phyloP scores from a whole-genome alignment of 2,329 filamentous ascomycete species.

The Alternaria tenuissima region DNA sequence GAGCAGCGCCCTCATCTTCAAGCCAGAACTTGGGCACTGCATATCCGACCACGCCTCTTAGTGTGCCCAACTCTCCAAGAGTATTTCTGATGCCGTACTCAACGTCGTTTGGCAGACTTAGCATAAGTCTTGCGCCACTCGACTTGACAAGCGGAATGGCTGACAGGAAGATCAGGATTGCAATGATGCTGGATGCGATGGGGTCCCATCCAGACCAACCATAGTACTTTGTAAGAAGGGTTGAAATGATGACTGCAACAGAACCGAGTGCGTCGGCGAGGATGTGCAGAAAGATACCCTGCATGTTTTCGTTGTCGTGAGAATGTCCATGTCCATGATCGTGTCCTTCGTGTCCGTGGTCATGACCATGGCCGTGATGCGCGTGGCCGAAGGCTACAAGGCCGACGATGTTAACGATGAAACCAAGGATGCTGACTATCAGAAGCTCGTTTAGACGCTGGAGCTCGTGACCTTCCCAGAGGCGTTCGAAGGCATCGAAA shows the following conservation, averaged over 20 bases:
- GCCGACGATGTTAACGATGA: conserved; percentile 90
- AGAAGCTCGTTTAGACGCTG: conserved; percentile 86
- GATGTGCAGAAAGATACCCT: conserved; percentile 95
- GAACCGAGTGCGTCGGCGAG: conserved; percentile 94
- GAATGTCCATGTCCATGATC: conserved; percentile 48
- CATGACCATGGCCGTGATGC: conserved; percentile 63
- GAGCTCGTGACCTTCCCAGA: conserved; percentile 84
- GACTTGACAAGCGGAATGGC: conserved; percentile 87
- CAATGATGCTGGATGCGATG: conserved; percentile 91
- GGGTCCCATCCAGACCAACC: conserved; percentile 96
- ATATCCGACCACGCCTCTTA: conserved; percentile 87
- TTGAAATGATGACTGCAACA: conserved; percentile 92
- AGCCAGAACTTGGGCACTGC: conserved; percentile 92
- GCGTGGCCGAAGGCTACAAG: conserved; percentile 80
- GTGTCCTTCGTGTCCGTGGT: conserved; percentile 46
- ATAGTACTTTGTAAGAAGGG: conserved; percentile 83
- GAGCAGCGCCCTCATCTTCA: conserved; percentile 67
- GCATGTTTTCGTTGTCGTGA: conserved; percentile 97
- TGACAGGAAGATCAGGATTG: conserved; percentile 90
- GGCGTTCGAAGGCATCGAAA: conserved; percentile 88
- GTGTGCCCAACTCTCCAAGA: conserved; percentile 79
- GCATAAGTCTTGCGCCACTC: conserved; percentile 80
- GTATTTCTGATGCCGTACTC: conserved; percentile 91
- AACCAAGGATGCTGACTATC: conserved; percentile 83
- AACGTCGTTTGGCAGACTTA: conserved; percentile 82